Evolutionary conservation across 441 rosid species (phyloP), one percentile per base, ranked within the genome.

Genomic region (Theobroma grandiflorum): DNA sequence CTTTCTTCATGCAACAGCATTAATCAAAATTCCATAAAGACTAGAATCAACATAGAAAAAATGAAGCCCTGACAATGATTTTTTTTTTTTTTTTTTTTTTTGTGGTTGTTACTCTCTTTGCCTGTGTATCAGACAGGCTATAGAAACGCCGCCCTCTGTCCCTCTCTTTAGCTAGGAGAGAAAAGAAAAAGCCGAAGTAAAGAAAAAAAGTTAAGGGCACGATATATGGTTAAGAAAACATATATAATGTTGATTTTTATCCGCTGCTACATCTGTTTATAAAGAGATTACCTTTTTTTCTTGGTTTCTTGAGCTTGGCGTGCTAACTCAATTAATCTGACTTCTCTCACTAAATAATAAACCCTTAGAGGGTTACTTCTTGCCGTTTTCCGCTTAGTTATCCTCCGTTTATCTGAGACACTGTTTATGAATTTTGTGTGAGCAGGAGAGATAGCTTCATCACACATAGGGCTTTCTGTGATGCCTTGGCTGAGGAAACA

Each of bases 381-480:
- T 26, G 31, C 31, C 31, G 31, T 26, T 26, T 26, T 26, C 31
- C 31, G 31, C 1, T 26, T 26, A 45, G 12, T 62, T 8, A 22
- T 62, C 33, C 14, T 62, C 1, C 37, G 4, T 62, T 64, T 22
- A 2, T 20, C 22, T 74, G 55, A 58, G 66, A 38, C 20, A 22
- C 10, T 61, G 10, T 55, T 67, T 40, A 33, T 62, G 53, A 65
- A 11, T 8, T 76, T 74, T 58, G 62, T 40, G 67, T 68, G 81
- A 74, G 86, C 89, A 96, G 99, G 89, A 79, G 98, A 75, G 99
- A 96, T 80, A 96, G 98, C 82, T 96, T 96, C 86, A 88, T 96
- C 43, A 96, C 98, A 7, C 99, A 96, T 43, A 89, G 99, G 83
- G 99, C 99, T 8, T 96, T 96, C 76, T 96, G 99, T 74, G 98